A percentile compares a stretch with the other conserved stretches of the same genome.
phyloP scores from a whole-genome alignment of 2,329 filamentous ascomycete species.

The Furcasterigmium sp. region DNA sequence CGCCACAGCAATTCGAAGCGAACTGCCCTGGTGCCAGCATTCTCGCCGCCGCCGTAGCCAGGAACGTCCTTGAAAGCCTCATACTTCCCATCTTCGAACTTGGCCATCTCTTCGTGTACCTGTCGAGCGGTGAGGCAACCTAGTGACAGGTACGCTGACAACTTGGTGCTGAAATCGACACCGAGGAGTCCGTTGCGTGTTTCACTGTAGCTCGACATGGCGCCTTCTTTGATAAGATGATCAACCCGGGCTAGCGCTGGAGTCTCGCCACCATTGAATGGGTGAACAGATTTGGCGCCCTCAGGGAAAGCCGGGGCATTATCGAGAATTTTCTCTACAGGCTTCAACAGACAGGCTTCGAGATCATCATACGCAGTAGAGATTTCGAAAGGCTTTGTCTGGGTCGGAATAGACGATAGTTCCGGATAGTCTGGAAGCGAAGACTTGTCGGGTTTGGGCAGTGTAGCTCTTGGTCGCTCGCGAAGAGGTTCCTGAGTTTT shows the following conservation, averaged over 20 bases:
- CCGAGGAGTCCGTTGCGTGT: conserved; percentile 69
- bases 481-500: conserved; percentile 69
- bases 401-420: conserved; percentile 43
- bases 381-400: conserved; percentile 58
- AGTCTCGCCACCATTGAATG: conserved; percentile 64
- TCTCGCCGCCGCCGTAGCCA: conserved; percentile 67
- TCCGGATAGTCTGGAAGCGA: conserved; percentile 54
- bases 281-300: conserved; percentile 53
- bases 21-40: conserved; percentile 62
- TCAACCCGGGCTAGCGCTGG: conserved; percentile 52
- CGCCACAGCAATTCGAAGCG: conserved; percentile 73
- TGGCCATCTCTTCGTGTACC: conserved; percentile 60
- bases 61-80: conserved; percentile 28
- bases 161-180: conserved; percentile 67
- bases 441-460: conserved; percentile 45
- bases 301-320: conserved; percentile 48
- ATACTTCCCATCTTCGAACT: conserved; percentile 61
- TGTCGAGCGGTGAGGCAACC: conserved; percentile 70
- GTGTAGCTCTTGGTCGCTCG: conserved; percentile 51
- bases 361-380: conserved; percentile 50
- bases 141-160: conserved; percentile 67
- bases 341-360: conserved; percentile 49
- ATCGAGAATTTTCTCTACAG: conserved; percentile 46
- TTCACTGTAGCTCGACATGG: conserved; percentile 60
- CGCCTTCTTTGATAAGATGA: conserved; percentile 55